Evolutionary conservation across 345 rosid species (phyloP).

Genomic region (Noccaea caerulescens): DNA sequence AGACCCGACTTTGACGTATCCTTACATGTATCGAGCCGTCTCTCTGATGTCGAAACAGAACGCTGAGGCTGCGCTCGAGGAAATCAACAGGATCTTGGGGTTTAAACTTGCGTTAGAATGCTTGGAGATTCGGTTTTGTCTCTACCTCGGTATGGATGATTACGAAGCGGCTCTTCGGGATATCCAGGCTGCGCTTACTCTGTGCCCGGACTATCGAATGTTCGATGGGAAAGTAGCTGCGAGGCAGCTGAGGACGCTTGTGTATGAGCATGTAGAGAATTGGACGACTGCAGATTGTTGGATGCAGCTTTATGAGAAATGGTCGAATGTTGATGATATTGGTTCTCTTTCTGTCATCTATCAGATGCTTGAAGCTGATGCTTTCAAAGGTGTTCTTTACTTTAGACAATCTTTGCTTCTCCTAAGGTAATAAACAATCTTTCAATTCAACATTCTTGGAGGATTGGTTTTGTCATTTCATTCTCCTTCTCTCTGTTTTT

Average conservation of each 20-base stretch:
- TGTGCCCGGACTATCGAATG: constrained; percentile 87
- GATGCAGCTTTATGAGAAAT: constrained; percentile 92
- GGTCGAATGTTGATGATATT: constrained; percentile 97
- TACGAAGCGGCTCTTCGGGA: constrained; percentile 86
- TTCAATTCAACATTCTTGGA: neutral
- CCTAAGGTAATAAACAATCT: constrained; percentile 55
- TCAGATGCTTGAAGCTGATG: constrained; percentile 98
- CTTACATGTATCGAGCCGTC: constrained; percentile 94
- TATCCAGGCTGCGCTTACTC: constrained; percentile 91
- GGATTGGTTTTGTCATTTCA: neutral
- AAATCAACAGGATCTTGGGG: constrained; percentile 84
- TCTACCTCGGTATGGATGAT: constrained; percentile 85
- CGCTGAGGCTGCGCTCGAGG: constrained; percentile 76
- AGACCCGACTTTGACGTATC: constrained; percentile 93
- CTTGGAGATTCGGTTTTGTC: constrained; percentile 95
- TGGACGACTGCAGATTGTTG: constrained; percentile 99
- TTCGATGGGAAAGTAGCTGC: constrained; percentile 94
- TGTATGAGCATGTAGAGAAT: constrained; percentile 82
- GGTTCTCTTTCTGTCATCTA: constrained; percentile 98
- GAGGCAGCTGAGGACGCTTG: constrained; percentile 82
- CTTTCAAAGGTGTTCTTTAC: constrained; percentile 84
- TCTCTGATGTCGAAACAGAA: constrained; percentile 78
- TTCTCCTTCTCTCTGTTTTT: constrained; percentile 7
- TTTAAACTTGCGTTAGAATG: constrained; percentile 94
- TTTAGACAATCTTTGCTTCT: constrained; percentile 97